Evolutionary conservation across 2,329 filamentous ascomycete species (phyloP), one percentile per base, ranked within the genome.

Genomic region (Eutypella sp.): DNA sequence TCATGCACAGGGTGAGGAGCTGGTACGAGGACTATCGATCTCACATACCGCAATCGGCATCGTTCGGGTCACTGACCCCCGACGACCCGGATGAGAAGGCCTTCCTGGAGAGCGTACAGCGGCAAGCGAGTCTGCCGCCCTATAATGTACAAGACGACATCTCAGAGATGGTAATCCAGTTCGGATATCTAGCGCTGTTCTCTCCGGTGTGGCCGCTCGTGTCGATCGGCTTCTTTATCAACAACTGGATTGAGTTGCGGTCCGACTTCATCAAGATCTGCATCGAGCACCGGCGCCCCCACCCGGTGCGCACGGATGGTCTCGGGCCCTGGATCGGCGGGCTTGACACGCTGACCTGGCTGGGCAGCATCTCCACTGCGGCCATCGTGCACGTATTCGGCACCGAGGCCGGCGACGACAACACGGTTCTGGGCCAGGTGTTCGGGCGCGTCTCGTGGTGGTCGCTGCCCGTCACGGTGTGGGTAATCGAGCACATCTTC

Each of bases 241-340:
- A 89, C 65, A 85, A 89, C 67, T 87, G 85, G 84, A 69, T 90
- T 46, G 86, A 90, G 63, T 73, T 90, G 9, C 83, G 86, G 9
- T 84, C 85, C 3, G 86, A 90, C 57, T 86, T 87, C 39, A 78
- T 87, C 66, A 90, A 89, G 58, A 85, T 90, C 45, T 87, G 82
- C 51, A 72, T 82, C 20, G 84, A 89, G 58, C 85, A 85, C 69
- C 82, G 84, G 50, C 79, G 87, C 1, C 87, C 86, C 0, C 78
- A 75, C 0, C 86, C 86, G 0, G 76, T 78, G 52, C 81, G 86
- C 5, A 76, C 83, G 1, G 86, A 89, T 57, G 84, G 82, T 4
- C 89, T 90, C 50, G 86, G 86, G 0, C 85, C 86, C 0, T 89
- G 84, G 78, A 73, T 89, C 15, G 75, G 83, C 50, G 82, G 79